phyloP scores from a whole-genome alignment of 306 rosid genomes.

The Prunus dulcis region DNA sequence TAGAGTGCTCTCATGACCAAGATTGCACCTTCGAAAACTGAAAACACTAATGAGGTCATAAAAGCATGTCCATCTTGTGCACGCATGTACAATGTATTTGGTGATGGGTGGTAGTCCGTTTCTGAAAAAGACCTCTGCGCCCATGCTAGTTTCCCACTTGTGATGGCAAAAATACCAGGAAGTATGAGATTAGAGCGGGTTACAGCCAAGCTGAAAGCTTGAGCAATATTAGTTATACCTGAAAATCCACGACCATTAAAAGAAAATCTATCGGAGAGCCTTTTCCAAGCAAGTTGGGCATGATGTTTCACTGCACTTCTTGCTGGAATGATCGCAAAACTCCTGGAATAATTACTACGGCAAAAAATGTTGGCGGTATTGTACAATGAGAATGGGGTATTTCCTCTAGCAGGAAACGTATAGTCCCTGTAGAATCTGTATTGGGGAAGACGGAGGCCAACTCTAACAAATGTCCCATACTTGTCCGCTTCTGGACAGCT shows the following conservation, averaged over 20 bases:
- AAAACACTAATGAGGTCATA: conserved; percentile 43
- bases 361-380: conserved; percentile 36
- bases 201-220: conserved; percentile 81
- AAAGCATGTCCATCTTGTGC: conserved; percentile 82
- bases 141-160: conserved; percentile 79
- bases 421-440: conserved; percentile 39
- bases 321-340: conserved; percentile 37
- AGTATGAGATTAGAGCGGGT: conserved; percentile 67
- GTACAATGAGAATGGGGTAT: conserved; percentile 36
- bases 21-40: conserved; percentile 59
- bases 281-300: conserved; percentile 67
- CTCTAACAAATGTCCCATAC: conserved; percentile 45
- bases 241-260: conserved; percentile 39
- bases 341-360: conserved; percentile 31
- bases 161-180: conserved; percentile 78
- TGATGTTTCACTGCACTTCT: conserved; percentile 42
- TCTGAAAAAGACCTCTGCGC: conserved; percentile 53
- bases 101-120: conserved; percentile 46
- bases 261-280: conserved; percentile 49
- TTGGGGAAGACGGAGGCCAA: conserved; percentile 47
- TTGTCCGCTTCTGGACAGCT: conserved; percentile 37
- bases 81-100: conserved; percentile 51
- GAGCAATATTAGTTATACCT: conserved; percentile 67
- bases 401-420: conserved; percentile 39
- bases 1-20: conserved; percentile 70